A percentile compares a stretch with the other conserved stretches of the same genome.
These are phyloP conservation scores for Blastobotrys parvus DNA, from an alignment of 805 yeast species.

Conservation along the genomic window DNA sequence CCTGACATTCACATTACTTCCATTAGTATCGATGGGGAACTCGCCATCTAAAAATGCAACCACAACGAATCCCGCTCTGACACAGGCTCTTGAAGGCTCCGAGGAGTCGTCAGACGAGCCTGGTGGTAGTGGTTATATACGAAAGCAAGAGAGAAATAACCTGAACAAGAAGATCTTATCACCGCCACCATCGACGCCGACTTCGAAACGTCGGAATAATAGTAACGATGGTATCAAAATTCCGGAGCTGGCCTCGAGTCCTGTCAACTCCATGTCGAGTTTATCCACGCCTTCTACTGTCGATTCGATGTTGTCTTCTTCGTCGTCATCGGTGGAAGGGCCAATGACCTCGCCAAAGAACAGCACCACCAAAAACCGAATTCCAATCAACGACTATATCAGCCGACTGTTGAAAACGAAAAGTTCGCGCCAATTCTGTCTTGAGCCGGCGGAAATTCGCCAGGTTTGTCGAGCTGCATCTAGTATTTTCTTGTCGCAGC, in stretches of 20 bases:
- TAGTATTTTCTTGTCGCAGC: constrained; percentile 80
- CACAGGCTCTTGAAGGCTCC: constrained; percentile 24
- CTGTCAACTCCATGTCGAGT: neutral
- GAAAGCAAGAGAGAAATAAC: neutral
- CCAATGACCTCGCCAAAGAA: neutral
- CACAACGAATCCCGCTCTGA: constrained; percentile 19
- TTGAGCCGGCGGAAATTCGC: constrained; percentile 74
- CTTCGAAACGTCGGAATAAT: neutral
- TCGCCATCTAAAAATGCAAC: constrained; percentile 34
- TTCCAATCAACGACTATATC: constrained; percentile 68
- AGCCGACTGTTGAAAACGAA: constrained; percentile 85
- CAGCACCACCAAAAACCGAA: neutral
- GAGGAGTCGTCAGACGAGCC: constrained; percentile 20
- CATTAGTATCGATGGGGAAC: constrained; percentile 23
- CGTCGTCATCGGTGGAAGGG: neutral
- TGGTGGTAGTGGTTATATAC: constrained; percentile 19
- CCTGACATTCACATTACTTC: too few relatives aligned
- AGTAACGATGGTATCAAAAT: neutral
- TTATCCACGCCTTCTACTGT: neutral
- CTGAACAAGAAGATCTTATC: neutral
- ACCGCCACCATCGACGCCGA: neutral
- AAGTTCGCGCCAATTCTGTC: constrained; percentile 65
- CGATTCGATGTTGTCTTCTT: neutral
- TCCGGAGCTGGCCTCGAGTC: neutral
- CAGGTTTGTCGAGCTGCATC: constrained; percentile 72